Percentiles rank a stretch among this genome's conserved stretches.
Conservation (phyloP, 1,139 yeast genomes). For the Geotrichum siamense region DNA sequence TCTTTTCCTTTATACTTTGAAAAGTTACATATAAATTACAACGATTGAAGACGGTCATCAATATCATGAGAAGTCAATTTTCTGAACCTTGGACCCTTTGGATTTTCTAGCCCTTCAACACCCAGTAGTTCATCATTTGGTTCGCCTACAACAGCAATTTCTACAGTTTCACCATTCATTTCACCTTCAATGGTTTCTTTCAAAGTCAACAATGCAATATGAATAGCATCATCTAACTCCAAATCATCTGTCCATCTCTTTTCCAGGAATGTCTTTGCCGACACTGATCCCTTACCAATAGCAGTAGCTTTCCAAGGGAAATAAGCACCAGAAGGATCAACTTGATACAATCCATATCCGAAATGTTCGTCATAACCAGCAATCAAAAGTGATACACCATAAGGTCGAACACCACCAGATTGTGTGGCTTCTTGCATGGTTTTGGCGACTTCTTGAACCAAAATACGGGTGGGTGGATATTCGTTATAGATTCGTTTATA, state of each 20-base stretch:
- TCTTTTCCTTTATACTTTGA: no score
- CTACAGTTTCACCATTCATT: conserved; percentile 93
- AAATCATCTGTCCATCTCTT: conserved; percentile 97
- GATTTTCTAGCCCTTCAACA: conserved; percentile 69
- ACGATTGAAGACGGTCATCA: conserved; percentile 88
- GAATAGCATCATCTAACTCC: conserved; percentile 96
- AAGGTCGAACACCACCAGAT: conserved; percentile 97
- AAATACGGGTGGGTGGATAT: conserved; percentile 91
- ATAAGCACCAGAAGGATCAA: conserved; percentile 95
- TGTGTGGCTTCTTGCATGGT: conserved; percentile 98
- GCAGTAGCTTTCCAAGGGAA: conserved; percentile 99
- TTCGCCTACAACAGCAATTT: conserved; percentile 79
- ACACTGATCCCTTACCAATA: conserved; percentile 88
- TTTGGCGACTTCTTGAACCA: conserved; percentile 91
- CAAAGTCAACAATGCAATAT: conserved; percentile 86
- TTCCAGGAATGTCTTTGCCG: conserved; percentile 94
- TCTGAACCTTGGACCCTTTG: conserved; percentile 80
- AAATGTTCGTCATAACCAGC: conserved; percentile 88
- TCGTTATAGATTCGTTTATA: conserved; percentile 92
- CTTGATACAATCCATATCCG: conserved; percentile 85
- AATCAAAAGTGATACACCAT: conserved; percentile 87
- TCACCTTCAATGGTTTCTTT: conserved; percentile 98
- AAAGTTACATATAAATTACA: conserved; percentile 43
- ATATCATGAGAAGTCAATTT: conserved; percentile 84
- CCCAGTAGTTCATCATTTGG: conserved; percentile 80